Percentiles rank a stretch among this genome's conserved stretches.
Evolutionary conservation across 2,329 filamentous ascomycete species (phyloP).

Genomic region (Fusarium luffae): DNA sequence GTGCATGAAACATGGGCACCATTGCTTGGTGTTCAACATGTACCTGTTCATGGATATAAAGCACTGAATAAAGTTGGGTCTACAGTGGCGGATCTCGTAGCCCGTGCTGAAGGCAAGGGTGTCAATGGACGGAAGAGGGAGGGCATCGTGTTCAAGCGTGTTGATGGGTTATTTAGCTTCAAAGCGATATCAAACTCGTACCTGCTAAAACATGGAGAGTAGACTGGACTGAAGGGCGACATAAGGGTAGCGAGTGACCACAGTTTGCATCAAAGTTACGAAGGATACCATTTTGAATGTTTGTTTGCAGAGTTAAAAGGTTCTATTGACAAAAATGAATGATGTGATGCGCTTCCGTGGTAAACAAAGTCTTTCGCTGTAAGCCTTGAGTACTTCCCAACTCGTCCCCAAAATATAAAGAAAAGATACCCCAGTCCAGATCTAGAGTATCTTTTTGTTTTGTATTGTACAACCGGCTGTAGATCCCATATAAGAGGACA

Average conservation of each 20-base stretch:
- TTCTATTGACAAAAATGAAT: constrained; percentile 48
- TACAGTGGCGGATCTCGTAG: constrained; percentile 30
- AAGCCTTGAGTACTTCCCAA: constrained; percentile 25
- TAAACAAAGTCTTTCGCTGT: constrained; percentile 44
- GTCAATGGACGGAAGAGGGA: constrained; percentile 41
- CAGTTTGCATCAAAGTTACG: constrained; percentile 35
- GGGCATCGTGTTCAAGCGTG: constrained; percentile 42
- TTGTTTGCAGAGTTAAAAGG: constrained; percentile 44
- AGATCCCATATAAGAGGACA: constrained; percentile 11
- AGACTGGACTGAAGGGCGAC: neutral
- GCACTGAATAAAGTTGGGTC: constrained; percentile 25
- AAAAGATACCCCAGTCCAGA: constrained; percentile 11
- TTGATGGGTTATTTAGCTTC: constrained; percentile 37
- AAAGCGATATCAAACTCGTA: constrained; percentile 46
- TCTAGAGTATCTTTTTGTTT: neutral
- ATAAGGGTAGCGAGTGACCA: neutral
- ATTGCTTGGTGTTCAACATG: constrained; percentile 48
- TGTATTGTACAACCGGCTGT: constrained; percentile 29
- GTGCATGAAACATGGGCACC: constrained; percentile 45
- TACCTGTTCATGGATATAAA: constrained; percentile 43
- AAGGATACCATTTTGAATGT: constrained; percentile 42
- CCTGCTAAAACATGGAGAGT: constrained; percentile 44
- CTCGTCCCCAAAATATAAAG: constrained; percentile 30
- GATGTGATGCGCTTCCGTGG: constrained; percentile 44
- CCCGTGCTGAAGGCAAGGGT: constrained; percentile 37